Evolutionary conservation across 2,329 filamentous ascomycete species (phyloP).

Genomic region (Verticillium nonalfalfae): DNA sequence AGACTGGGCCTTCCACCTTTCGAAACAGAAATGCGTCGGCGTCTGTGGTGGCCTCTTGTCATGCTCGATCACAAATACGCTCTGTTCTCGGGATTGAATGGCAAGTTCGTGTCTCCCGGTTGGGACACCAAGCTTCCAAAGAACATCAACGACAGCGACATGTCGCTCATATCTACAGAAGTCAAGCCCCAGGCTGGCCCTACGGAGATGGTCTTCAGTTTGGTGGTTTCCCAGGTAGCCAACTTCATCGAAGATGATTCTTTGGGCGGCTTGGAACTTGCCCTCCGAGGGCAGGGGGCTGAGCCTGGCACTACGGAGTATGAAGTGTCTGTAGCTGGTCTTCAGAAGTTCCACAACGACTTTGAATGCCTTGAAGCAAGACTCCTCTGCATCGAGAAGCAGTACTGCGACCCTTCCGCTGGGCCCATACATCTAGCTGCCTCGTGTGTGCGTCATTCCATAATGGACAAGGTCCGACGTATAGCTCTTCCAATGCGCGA

Average conservation of each 20-base stretch:
- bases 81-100: slow-evolving; percentile 49
- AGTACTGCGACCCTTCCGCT: slow-evolving; percentile 43
- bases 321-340: slow-evolving; percentile 31
- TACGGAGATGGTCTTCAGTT: slow-evolving; percentile 54
- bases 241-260: slow-evolving; percentile 36
- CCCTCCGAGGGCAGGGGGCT: slow-evolving; percentile 24
- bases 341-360: slow-evolving; percentile 31
- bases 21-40: slow-evolving; percentile 61
- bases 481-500: slow-evolving; percentile 39
- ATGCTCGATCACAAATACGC: slow-evolving; percentile 52
- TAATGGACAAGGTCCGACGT: slow-evolving; percentile 43
- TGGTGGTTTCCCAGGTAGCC: slow-evolving; percentile 43
- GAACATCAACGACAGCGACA: slow-evolving; percentile 54
- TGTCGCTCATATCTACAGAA: slow-evolving; percentile 46
- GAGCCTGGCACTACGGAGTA: slow-evolving; percentile 36
- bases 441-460: slow-evolving; percentile 34
- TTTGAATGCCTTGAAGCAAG: slow-evolving; percentile 26
- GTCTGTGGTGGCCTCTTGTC: slow-evolving; percentile 61
- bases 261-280: slow-evolving; percentile 34
- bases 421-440: slow-evolving; percentile 47
- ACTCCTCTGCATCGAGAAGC: slow-evolving; percentile 37
- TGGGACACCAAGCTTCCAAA: slow-evolving; percentile 51
- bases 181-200: slow-evolving; percentile 46
- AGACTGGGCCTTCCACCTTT: slow-evolving; percentile 50
- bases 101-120: slow-evolving; percentile 39